Percentiles rank a stretch among this genome's conserved stretches.
Conservation (phyloP, 331 rosid genomes). For the Spiraea crenata region DNA sequence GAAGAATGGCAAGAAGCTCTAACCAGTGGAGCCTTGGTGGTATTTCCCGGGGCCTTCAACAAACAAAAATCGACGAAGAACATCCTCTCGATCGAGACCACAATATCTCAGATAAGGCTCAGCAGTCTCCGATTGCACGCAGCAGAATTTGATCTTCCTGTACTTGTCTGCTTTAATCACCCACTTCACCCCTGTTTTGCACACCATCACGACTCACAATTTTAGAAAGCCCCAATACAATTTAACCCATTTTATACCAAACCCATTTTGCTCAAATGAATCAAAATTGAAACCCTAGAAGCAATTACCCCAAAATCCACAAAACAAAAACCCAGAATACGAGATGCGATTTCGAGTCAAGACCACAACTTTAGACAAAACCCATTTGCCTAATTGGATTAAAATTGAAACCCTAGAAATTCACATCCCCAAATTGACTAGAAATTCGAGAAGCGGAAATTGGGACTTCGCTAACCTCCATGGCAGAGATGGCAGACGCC, state of each 20-base stretch:
- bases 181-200: conserved; percentile 63
- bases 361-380: neutral
- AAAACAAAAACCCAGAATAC: too few species aligned
- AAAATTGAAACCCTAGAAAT: conserved; percentile 5
- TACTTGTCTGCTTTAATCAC: conserved; percentile 61
- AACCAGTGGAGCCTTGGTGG: conserved; percentile 77
- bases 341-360: neutral
- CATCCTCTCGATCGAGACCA: conserved; percentile 74
- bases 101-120: conserved; percentile 70
- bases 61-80: conserved; percentile 59
- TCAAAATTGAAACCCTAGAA: too few species aligned
- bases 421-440: neutral
- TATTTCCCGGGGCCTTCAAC: conserved; percentile 61
- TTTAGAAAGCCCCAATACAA: too few species aligned
- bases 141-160: conserved; percentile 70
- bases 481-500: conserved; percentile 85
- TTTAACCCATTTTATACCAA: too few species aligned
- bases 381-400: conserved; percentile 1
- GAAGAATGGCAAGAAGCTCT: conserved; percentile 14
- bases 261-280: too few species aligned
- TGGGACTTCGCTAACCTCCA: conserved; percentile 37
- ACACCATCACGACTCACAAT: too few species aligned
- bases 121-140: conserved; percentile 72
- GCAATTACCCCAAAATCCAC: too few species aligned
- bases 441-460: neutral